A percentile compares a stretch with the other conserved stretches of the same genome.
These are phyloP conservation scores for Pseudozyma sp. DNA, from an alignment of 1,284 basidiomycete species.

Conservation along the genomic window DNA sequence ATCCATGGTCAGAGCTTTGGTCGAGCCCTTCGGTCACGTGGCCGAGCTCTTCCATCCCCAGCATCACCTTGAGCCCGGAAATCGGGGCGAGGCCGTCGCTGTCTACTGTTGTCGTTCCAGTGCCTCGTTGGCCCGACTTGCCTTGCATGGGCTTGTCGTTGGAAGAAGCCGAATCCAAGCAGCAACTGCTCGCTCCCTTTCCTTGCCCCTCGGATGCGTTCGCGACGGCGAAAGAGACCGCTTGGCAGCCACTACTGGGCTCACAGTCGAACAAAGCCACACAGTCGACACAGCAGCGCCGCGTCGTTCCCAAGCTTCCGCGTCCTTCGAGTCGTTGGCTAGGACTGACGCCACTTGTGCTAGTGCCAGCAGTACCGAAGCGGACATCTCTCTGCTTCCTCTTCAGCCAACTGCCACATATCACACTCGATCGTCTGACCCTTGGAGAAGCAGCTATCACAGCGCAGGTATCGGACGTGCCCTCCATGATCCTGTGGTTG, in stretches of 20 bases:
- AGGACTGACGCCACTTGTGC: background rate
- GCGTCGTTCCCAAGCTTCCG: background rate
- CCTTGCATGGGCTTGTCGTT: conserved; percentile 24
- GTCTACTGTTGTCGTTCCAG: conserved; percentile 35
- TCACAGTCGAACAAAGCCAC: too few species aligned
- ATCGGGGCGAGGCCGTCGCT: conserved; percentile 3
- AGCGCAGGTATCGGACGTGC: background rate
- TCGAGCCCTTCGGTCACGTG: conserved; percentile 34
- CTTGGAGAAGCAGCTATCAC: background rate
- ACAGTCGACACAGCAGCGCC: background rate
- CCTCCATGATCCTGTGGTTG: background rate
- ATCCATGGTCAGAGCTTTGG: conserved; percentile 28
- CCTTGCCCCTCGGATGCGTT: too few species aligned
- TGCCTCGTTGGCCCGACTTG: conserved; percentile 22
- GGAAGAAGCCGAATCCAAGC: conserved; percentile 21
- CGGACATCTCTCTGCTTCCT: too few species aligned
- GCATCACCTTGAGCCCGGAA: background rate
- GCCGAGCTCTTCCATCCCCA: conserved; percentile 1
- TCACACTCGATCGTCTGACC: background rate
- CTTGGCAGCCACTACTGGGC: background rate
- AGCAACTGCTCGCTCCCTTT: background rate
- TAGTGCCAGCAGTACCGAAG: too few species aligned
- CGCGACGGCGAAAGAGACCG: too few species aligned
- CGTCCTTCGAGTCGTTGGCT: background rate
- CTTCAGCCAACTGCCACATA: background rate